phyloP scores from a whole-genome alignment of 805 yeast species.

The Millerozyma acaciae region DNA sequence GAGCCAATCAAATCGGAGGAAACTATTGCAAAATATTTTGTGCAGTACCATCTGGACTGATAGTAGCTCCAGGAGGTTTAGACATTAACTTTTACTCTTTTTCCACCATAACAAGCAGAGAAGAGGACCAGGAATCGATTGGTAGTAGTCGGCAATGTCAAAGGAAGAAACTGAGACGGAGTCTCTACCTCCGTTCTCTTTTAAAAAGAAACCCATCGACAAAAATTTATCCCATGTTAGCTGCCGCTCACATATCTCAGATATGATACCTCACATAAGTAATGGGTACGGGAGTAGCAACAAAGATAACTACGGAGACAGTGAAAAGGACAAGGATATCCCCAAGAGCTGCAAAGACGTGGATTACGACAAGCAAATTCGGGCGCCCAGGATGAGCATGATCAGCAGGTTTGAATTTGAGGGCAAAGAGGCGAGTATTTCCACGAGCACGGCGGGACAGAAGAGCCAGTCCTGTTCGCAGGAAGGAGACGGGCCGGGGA shows the following conservation, averaged over 20 bases:
- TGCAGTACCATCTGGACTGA: too few species aligned
- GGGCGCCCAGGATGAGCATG: constrained; percentile 52
- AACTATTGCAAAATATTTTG: constrained; percentile 4
- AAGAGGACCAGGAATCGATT: too few species aligned
- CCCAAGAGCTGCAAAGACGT: constrained; percentile 13
- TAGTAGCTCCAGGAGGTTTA: too few species aligned
- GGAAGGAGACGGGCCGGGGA: not conserved
- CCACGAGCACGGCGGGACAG: constrained; percentile 13
- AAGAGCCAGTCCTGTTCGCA: not conserved
- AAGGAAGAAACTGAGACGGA: too few species aligned
- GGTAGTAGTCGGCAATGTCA: too few species aligned
- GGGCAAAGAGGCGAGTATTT: too few species aligned
- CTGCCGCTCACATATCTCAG: constrained; percentile 24
- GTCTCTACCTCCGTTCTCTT: constrained; percentile 25
- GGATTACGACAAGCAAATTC: constrained; percentile 51
- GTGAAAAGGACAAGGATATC: not conserved
- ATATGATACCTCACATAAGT: constrained; percentile 16
- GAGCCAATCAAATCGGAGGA: constrained; percentile 1
- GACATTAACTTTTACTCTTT: too few species aligned
- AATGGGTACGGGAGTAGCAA: not conserved
- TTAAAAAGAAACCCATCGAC: constrained; percentile 27
- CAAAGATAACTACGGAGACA: not conserved
- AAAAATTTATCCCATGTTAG: constrained; percentile 1
- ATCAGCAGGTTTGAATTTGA: constrained; percentile 23
- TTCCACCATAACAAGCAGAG: too few species aligned